phyloP scores from a whole-genome alignment of 2,329 filamentous ascomycete genomes.

The Neofusicoccum laricinum region DNA sequence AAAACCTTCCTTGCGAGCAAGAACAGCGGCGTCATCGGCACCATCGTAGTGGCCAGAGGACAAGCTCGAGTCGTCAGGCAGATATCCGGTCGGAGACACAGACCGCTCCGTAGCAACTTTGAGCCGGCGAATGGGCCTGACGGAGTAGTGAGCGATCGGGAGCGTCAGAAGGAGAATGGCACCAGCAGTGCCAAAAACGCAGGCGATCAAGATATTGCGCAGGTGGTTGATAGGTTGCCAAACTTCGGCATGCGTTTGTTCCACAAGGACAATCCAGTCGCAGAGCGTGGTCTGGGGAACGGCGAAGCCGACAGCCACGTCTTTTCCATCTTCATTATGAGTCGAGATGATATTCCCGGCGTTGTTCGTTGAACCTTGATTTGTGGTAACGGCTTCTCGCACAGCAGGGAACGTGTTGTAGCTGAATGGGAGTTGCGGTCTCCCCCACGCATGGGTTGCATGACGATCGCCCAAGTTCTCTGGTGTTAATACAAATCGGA shows the following conservation, averaged over 20 bases:
- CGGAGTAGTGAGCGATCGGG: constrained; percentile 77
- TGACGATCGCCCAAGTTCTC: constrained; percentile 31
- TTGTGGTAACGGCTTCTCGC: constrained; percentile 56
- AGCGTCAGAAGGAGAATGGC: constrained; percentile 69
- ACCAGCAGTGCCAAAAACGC: constrained; percentile 79
- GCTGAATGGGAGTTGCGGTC: constrained; percentile 46
- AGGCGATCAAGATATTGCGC: constrained; percentile 77
- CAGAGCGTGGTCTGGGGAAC: constrained; percentile 65
- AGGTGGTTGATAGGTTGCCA: constrained; percentile 71
- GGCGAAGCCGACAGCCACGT: constrained; percentile 78
- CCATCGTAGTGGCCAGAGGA: constrained; percentile 42
- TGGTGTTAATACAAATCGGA: constrained; percentile 35
- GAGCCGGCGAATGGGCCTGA: constrained; percentile 73
- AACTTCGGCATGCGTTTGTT: constrained; percentile 71
- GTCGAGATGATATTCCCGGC: constrained; percentile 68
- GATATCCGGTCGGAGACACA: constrained; percentile 62
- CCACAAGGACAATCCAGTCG: constrained; percentile 80
- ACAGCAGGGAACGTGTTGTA: constrained; percentile 63
- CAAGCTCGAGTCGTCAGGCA: constrained; percentile 36
- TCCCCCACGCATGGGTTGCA: constrained; percentile 26
- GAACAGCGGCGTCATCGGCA: constrained; percentile 45
- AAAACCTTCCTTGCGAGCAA: constrained; percentile 48
- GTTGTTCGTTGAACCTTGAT: constrained; percentile 43
- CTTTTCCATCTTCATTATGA: constrained; percentile 65
- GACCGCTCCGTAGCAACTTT: constrained; percentile 73